Evolutionary conservation across 441 rosid species (phyloP).

Genomic region (Populus trichocarpa): DNA sequence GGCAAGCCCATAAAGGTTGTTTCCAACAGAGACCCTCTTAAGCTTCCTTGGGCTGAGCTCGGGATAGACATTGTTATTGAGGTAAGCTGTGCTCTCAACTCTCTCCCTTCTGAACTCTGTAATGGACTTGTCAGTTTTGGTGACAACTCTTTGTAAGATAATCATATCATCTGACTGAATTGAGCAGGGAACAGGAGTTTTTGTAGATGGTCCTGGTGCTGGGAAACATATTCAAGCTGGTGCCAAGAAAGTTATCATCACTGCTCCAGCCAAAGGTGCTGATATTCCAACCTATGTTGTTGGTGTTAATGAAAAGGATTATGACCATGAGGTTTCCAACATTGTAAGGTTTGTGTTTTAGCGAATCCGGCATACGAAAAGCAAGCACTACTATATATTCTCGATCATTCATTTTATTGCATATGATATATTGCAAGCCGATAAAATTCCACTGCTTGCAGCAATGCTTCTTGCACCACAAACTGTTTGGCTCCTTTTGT

Average conservation of each 20-base stretch:
- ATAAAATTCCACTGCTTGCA: conserved; percentile 23
- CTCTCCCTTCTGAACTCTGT: neutral
- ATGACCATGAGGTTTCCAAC: conserved; percentile 67
- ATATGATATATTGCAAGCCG: neutral
- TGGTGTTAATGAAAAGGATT: conserved; percentile 90
- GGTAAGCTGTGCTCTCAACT: conserved; percentile 27
- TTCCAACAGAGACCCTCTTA: conserved; percentile 85
- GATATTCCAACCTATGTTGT: conserved; percentile 94
- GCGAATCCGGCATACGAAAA: neutral
- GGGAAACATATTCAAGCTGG: conserved; percentile 97
- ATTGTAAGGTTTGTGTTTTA: conserved; percentile 58
- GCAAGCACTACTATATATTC: neutral
- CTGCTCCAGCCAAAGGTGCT: conserved; percentile 98
- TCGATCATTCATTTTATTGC: neutral
- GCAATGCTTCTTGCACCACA: conserved; percentile 98
- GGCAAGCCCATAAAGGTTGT: conserved; percentile 85
- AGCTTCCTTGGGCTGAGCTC: conserved; percentile 97
- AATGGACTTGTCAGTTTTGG: neutral
- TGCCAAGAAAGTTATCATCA: conserved; percentile 88
- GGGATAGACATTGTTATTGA: conserved; percentile 97
- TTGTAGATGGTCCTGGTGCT: conserved; percentile 91
- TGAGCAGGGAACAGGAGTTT: conserved; percentile 85
- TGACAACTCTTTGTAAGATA: neutral
- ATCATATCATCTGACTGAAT: neutral
- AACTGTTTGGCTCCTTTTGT: conserved; percentile 95